A percentile compares a stretch with the other conserved stretches of the same genome.
Evolutionary conservation across 768 basidiomycete species (phyloP).

Genomic region (Lactarius tabidus): DNA sequence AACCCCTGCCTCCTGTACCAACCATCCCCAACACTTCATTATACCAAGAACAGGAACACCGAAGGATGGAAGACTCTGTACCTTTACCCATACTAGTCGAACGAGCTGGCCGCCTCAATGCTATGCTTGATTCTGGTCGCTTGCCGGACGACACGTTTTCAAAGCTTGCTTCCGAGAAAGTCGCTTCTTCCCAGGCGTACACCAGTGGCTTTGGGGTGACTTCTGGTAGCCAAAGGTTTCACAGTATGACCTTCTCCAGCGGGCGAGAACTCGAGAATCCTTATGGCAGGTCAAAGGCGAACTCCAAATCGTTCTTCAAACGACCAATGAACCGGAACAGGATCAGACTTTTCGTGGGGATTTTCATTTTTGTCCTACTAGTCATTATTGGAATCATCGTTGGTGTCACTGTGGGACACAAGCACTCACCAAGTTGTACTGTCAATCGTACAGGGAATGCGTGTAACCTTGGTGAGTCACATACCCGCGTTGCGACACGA

Average conservation of each 20-base stretch:
- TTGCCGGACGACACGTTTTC: conserved; percentile 43
- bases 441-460: conserved; percentile 44
- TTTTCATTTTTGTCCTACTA: conserved; percentile 31
- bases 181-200: background rate
- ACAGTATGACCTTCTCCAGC: background rate
- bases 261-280: background rate
- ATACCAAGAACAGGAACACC: conserved; percentile 39
- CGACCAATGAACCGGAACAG: conserved; percentile 18
- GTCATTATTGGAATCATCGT: conserved; percentile 40
- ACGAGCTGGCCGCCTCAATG: conserved; percentile 45
- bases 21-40: conserved; percentile 45
- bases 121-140: conserved; percentile 51
- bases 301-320: conserved; percentile 11
- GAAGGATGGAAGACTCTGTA: conserved; percentile 43
- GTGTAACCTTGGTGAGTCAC: conserved; percentile 53
- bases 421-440: conserved; percentile 34
- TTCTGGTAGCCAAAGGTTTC: conserved; percentile 13
- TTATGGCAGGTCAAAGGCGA: conserved; percentile 10
- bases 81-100: conserved; percentile 51
- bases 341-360: conserved; percentile 20
- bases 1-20: conserved; percentile 60
- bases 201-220: conserved; percentile 11
- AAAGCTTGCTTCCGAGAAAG: conserved; percentile 4
- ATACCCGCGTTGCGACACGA: background rate
- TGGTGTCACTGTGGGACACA: conserved; percentile 40